Evolutionary conservation across 345 rosid genomes (phyloP).

Genomic region (Alliaria petiolata): DNA sequence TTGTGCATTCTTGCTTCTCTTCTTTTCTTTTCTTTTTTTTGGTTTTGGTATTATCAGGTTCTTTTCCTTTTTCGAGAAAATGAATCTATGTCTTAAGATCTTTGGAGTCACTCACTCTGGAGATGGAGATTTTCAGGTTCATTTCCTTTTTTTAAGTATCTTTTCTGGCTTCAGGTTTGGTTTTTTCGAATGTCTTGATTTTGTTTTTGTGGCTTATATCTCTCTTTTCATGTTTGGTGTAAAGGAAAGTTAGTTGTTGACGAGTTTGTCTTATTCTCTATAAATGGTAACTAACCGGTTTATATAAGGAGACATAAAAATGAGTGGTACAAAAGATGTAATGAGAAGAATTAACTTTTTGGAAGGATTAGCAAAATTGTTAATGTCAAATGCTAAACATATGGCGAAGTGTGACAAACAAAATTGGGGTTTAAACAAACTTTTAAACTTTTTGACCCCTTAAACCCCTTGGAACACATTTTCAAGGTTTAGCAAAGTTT

Average conservation of each 20-base stretch:
- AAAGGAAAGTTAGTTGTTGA: conserved; percentile 12
- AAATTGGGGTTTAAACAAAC: neutral
- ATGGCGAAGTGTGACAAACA: neutral
- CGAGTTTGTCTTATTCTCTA: neutral
- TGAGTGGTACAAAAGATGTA: neutral
- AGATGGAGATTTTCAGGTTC: conserved; percentile 20
- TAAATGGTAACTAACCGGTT: neutral
- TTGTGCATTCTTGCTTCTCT: conserved; percentile 53
- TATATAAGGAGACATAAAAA: neutral
- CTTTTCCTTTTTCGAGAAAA: conserved; percentile 3
- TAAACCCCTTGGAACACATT: neutral
- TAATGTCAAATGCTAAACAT: neutral
- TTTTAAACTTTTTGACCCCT: neutral
- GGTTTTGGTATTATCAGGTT: neutral
- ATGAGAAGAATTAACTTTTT: neutral
- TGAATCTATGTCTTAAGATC: conserved; percentile 5
- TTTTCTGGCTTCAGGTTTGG: conserved; percentile 15
- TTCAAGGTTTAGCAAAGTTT: neutral
- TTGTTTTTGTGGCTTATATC: neutral
- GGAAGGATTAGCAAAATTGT: neutral
- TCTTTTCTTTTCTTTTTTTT: neutral
- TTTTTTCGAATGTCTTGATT: conserved; percentile 15
- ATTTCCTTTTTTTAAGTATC: conserved; percentile 11
- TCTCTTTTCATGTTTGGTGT: conserved; percentile 4
- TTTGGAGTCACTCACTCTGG: conserved; percentile 9